Percentiles rank a stretch among this genome's conserved stretches.
Conservation (phyloP, 2,329 filamentous ascomycete species). For the Harringtonia lauricola region DNA sequence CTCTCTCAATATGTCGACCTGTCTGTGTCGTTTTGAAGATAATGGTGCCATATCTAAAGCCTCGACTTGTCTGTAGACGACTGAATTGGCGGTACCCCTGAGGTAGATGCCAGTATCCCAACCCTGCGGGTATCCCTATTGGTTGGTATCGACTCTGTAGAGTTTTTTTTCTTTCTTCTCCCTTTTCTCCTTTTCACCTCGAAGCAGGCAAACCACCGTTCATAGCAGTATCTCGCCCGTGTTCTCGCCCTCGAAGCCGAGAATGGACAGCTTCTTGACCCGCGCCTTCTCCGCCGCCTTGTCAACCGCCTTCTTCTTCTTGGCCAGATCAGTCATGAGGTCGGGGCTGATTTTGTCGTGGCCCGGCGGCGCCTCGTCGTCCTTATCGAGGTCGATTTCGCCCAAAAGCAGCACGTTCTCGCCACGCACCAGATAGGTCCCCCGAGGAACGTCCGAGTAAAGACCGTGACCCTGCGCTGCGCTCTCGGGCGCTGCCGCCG, state of each 20-base stretch:
- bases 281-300: slow-evolving; percentile 64
- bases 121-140: no score
- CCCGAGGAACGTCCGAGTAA: slow-evolving; percentile 76
- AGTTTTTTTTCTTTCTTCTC: no score
- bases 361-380: slow-evolving; percentile 70
- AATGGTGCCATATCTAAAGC: no score
- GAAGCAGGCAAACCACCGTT: no score
- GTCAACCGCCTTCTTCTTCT: slow-evolving; percentile 57
- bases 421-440: slow-evolving; percentile 83
- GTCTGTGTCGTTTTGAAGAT: no score
- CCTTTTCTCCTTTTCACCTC: no score
- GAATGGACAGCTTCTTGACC: slow-evolving; percentile 57
- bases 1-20: no score
- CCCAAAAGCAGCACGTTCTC: slow-evolving; percentile 95
- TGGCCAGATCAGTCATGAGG: slow-evolving; percentile 56
- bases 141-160: no score
- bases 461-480: slow-evolving; percentile 33
- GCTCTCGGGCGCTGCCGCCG: slow-evolving; percentile 15
- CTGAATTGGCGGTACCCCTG: no score
- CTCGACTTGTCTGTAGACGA: no score
- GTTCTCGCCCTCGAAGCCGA: slow-evolving; percentile 85
- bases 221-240: slow-evolving; percentile 63
- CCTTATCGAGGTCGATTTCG: slow-evolving; percentile 93
- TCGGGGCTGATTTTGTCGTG: slow-evolving; percentile 42
- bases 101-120: no score